Evolutionary conservation across 495 filamentous ascomycete species (phyloP).

Genomic region (Aspergillus biplanus): DNA sequence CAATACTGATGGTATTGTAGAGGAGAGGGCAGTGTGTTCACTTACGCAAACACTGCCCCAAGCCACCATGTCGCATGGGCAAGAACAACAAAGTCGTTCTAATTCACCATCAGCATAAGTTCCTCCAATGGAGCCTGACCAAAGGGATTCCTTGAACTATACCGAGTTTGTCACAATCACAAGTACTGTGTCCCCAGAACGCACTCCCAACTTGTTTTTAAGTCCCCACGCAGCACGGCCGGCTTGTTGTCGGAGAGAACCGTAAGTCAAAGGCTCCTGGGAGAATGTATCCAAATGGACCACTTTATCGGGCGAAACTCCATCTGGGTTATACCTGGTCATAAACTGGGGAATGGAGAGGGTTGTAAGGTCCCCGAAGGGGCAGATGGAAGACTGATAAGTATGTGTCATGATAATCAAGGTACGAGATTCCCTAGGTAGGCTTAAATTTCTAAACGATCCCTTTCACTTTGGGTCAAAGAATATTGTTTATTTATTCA

Average conservation of each 20-base stretch:
- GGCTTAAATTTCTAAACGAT: not conserved
- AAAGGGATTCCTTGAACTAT: not conserved
- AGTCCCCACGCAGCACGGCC: slow-evolving; percentile 8
- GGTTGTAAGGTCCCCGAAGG: slow-evolving; percentile 5
- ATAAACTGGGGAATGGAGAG: slow-evolving; percentile 10
- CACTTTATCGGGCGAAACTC: slow-evolving; percentile 3
- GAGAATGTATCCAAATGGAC: slow-evolving; percentile 9
- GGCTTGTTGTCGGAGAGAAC: slow-evolving; percentile 5
- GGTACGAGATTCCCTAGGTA: too few species aligned
- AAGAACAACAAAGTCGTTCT: slow-evolving; percentile 15
- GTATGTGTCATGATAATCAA: not conserved
- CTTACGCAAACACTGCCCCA: slow-evolving; percentile 11
- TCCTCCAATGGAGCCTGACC: not conserved
- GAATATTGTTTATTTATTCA: not conserved
- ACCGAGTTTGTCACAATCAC: slow-evolving; percentile 1
- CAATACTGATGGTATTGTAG: not conserved
- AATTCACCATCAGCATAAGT: not conserved
- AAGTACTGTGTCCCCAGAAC: not conserved
- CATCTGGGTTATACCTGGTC: slow-evolving; percentile 10
- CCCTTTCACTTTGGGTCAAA: not conserved
- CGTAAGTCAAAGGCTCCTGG: slow-evolving; percentile 4
- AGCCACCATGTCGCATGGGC: slow-evolving; percentile 15
- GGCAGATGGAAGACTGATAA: slow-evolving; percentile 1
- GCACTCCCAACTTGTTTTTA: not conserved
- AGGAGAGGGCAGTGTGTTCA: not conserved